phyloP scores from a whole-genome alignment of 2,329 filamentous ascomycete genomes.

The Colletotrichum acutatum region DNA sequence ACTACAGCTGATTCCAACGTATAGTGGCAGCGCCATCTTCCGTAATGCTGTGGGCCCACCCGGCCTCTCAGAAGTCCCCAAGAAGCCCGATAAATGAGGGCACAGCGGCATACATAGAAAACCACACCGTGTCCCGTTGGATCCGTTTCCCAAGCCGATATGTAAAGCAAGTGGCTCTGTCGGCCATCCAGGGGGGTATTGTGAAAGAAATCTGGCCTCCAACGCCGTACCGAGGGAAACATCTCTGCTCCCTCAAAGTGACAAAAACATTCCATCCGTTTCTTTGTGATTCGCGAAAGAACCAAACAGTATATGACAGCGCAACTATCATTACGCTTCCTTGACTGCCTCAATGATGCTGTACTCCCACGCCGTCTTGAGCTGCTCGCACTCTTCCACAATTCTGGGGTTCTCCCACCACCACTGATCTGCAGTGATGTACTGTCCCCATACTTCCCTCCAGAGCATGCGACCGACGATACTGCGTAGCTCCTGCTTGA shows the following conservation, averaged over 20 bases:
- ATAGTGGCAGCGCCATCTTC: not conserved
- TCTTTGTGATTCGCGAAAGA: not conserved
- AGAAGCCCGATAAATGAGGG: conserved; percentile 19
- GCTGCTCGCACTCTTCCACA: conserved; percentile 63
- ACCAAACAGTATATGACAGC: conserved; percentile 35
- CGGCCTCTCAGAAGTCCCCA: conserved; percentile 3
- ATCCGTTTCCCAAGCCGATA: not conserved
- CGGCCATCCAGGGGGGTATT: conserved; percentile 17
- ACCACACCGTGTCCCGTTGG: not conserved
- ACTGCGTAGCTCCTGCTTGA: conserved; percentile 60
- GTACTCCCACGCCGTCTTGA: conserved; percentile 70
- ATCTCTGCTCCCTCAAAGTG: not conserved
- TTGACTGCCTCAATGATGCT: conserved; percentile 67
- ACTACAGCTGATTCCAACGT: conserved; percentile 13
- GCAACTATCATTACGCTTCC: conserved; percentile 39
- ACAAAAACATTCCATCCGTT: not conserved
- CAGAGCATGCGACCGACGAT: conserved; percentile 67
- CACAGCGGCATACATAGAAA: conserved; percentile 6
- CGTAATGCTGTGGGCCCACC: not conserved
- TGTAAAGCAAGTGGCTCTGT: conserved; percentile 10
- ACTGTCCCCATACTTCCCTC: conserved; percentile 69
- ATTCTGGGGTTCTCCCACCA: conserved; percentile 71
- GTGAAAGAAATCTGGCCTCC: conserved; percentile 30
- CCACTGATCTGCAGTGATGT: conserved; percentile 61
- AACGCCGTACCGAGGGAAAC: conserved; percentile 23